Evolutionary conservation across 2,329 filamentous ascomycete genomes (phyloP).

Genomic region (Diaporthe destruens): DNA sequence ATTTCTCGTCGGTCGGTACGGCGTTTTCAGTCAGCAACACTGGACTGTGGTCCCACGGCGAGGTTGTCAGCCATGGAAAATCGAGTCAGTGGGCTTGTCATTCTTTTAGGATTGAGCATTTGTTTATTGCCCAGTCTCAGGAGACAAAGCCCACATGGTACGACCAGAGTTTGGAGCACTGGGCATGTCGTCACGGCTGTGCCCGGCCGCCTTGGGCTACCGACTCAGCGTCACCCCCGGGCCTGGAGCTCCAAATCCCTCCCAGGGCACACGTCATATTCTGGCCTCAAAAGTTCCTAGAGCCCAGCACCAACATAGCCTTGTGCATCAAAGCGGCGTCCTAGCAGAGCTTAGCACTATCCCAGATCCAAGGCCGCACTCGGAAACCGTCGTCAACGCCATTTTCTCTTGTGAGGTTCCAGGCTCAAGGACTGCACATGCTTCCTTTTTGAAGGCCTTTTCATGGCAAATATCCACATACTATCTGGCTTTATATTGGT

Average conservation of each 20-base stretch:
- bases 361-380: background rate
- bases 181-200: conserved; percentile 22
- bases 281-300: background rate
- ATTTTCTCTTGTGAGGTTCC: background rate
- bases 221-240: conserved; percentile 8
- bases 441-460: too few relatives aligned
- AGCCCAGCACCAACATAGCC: too few relatives aligned
- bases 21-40: background rate
- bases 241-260: background rate
- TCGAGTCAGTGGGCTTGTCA: background rate
- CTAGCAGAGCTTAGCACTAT: conserved; percentile 13
- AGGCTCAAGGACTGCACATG: background rate
- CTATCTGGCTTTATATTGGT: too few relatives aligned
- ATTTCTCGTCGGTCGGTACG: background rate
- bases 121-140: background rate
- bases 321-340: conserved; percentile 21
- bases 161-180: background rate
- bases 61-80: background rate
- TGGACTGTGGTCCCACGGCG: background rate
- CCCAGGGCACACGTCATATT: conserved; percentile 23
- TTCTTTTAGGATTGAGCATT: background rate
- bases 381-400: background rate
- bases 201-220: conserved; percentile 4
- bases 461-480: too few relatives aligned
- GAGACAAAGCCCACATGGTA: background rate